These are phyloP conservation scores for Podospora pseudocomata DNA, from an alignment of 495 filamentous ascomycete species.

Conservation along the genomic window DNA sequence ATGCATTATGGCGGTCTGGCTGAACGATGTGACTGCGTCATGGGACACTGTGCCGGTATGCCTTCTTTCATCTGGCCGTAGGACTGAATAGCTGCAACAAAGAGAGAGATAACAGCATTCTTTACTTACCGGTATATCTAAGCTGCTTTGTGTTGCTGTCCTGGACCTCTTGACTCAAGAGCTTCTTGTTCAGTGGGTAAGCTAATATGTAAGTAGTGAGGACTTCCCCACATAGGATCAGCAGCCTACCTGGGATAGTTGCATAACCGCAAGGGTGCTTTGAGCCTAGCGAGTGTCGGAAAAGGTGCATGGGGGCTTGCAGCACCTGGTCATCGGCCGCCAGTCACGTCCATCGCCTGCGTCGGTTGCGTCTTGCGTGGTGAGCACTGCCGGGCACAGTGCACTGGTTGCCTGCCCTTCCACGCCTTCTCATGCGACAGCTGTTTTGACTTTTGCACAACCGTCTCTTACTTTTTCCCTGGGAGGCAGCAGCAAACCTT, in stretches of 20 bases:
- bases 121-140: not conserved
- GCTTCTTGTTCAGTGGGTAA: not conserved
- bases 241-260: not conserved
- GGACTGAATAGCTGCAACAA: not conserved
- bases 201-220: slow-evolving; percentile 8
- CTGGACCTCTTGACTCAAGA: not conserved
- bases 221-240: slow-evolving; percentile 11
- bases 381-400: slow-evolving; percentile 9
- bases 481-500: not conserved
- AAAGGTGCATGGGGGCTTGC: slow-evolving; percentile 14
- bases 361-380: slow-evolving; percentile 18
- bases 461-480: not conserved
- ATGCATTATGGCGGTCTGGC: slow-evolving; percentile 4
- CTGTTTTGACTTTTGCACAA: slow-evolving; percentile 15
- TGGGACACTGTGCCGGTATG: not conserved
- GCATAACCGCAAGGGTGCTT: slow-evolving; percentile 8
- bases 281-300: slow-evolving; percentile 1
- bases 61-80: not conserved
- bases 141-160: not conserved
- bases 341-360: slow-evolving; percentile 15
- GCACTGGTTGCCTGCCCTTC: slow-evolving; percentile 12
- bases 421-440: slow-evolving; percentile 1
- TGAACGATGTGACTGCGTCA: slow-evolving; percentile 9
- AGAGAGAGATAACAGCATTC: not conserved
- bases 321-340: slow-evolving; percentile 18